Evolutionary conservation across 169 alveolate genomes (phyloP).

Genomic region (Sarcocystis neurona): DNA sequence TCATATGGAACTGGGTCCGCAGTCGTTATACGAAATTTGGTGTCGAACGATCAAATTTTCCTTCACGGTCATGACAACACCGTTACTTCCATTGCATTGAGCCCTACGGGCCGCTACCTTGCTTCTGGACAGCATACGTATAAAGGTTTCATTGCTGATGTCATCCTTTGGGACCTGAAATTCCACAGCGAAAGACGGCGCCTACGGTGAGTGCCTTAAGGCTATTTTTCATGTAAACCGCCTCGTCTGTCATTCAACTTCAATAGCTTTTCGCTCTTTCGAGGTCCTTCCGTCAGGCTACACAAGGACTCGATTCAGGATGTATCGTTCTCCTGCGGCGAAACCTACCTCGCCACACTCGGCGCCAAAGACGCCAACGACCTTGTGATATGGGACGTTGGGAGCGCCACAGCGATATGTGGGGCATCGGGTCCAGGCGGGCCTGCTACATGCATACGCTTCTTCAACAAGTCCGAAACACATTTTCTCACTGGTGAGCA

Average conservation of each 20-base stretch:
- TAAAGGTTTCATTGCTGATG: conserved; percentile 88
- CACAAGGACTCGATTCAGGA: conserved; percentile 64
- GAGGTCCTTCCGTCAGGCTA: conserved; percentile 40
- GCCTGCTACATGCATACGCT: conserved; percentile 80
- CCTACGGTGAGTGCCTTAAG: conserved; percentile 69
- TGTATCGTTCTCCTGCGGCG: conserved; percentile 64
- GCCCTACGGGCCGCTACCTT: conserved; percentile 83
- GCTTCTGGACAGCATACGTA: conserved; percentile 91
- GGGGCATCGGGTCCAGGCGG: conserved; percentile 89
- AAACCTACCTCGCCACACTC: conserved; percentile 83
- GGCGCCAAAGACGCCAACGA: conserved; percentile 93
- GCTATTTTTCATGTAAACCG: background rate
- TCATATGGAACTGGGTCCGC: conserved; percentile 88
- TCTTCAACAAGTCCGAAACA: conserved; percentile 75
- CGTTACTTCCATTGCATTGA: conserved; percentile 73
- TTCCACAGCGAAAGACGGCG: conserved; percentile 72
- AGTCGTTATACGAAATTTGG: conserved; percentile 81
- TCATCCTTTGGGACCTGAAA: conserved; percentile 89
- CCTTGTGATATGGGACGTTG: conserved; percentile 89
- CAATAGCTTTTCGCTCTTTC: background rate
- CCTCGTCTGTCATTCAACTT: too few relatives aligned
- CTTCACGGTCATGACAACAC: conserved; percentile 89
- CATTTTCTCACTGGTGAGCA: conserved; percentile 1
- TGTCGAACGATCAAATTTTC: conserved; percentile 82
- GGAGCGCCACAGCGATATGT: conserved; percentile 85